A percentile compares a stretch with the other conserved stretches of the same genome.
Evolutionary conservation across 108 stramenopile species (phyloP).

Genomic region (Skeletonema costatum): DNA sequence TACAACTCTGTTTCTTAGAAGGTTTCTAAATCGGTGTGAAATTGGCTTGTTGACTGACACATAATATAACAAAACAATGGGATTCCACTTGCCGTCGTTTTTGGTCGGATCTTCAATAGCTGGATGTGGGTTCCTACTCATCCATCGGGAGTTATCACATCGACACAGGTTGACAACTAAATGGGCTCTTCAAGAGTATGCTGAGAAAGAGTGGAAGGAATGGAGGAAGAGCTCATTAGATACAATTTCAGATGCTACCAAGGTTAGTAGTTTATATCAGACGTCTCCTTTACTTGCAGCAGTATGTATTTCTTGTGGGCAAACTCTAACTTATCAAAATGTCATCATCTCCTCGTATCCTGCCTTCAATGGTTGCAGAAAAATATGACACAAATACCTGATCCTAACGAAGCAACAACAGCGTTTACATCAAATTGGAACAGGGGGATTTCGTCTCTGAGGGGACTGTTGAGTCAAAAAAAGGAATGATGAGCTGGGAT

Average conservation of each 20-base stretch:
- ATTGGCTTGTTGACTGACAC: background rate
- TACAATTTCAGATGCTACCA: slow-evolving; percentile 29
- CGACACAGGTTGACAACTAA: slow-evolving; percentile 56
- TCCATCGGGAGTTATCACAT: slow-evolving; percentile 69
- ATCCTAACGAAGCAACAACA: slow-evolving; percentile 2
- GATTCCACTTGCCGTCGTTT: slow-evolving; percentile 64
- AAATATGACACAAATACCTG: background rate
- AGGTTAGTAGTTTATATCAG: slow-evolving; percentile 12
- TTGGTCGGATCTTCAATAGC: slow-evolving; percentile 62
- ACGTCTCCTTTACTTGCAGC: background rate
- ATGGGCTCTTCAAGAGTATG: slow-evolving; percentile 61
- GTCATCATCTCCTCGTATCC: background rate
- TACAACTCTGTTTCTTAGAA: too few species aligned
- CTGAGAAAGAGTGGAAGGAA: slow-evolving; percentile 44
- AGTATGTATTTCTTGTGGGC: background rate
- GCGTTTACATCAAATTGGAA: slow-evolving; percentile 3
- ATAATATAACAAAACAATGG: slow-evolving; percentile 18
- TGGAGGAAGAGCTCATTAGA: slow-evolving; percentile 21
- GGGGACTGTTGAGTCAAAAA: background rate
- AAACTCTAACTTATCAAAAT: background rate
- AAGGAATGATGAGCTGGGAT: background rate
- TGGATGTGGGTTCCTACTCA: slow-evolving; percentile 56
- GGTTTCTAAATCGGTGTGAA: too few species aligned
- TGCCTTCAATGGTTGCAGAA: background rate
- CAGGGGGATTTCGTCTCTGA: slow-evolving; percentile 1